These are phyloP conservation scores for Porphyrellus sp. DNA, from an alignment of 1,284 basidiomycete genomes.

Conservation along the genomic window DNA sequence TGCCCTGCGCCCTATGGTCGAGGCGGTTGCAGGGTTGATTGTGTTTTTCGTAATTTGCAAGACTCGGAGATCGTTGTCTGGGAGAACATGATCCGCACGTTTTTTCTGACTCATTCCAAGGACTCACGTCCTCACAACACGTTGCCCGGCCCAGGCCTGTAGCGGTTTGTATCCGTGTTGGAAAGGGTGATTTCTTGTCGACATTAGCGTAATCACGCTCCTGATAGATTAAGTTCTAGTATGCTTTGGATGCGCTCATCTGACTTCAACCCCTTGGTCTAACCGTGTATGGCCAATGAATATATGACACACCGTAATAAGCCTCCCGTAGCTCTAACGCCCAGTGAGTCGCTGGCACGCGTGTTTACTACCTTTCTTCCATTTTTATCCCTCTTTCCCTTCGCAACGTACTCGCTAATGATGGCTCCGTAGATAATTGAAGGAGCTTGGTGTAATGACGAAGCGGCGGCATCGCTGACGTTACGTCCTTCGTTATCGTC, in stretches of 20 bases:
- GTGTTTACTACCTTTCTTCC: not conserved
- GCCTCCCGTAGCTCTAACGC: not conserved
- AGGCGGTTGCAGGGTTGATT: not conserved
- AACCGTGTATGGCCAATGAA: not conserved
- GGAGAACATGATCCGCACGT: not conserved
- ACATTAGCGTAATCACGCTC: not conserved
- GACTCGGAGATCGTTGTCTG: not conserved
- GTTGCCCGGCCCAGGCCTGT: not conserved
- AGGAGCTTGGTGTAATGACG: not conserved
- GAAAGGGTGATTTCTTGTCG: not conserved
- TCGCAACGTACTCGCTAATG: not conserved
- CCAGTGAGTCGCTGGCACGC: not conserved
- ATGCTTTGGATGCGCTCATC: no score
- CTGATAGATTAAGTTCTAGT: not conserved
- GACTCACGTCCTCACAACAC: not conserved
- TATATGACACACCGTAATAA: not conserved
- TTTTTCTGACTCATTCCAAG: not conserved
- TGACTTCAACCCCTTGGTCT: not conserved
- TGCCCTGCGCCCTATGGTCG: not conserved
- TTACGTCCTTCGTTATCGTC: not conserved
- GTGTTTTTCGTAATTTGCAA: not conserved
- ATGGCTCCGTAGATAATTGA: not conserved
- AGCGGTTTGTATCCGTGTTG: not conserved
- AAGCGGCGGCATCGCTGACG: not conserved
- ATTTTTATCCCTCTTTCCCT: not conserved